These are phyloP conservation scores for Trichoderma cornu-damae DNA, from an alignment of 2,329 filamentous ascomycete species.

Conservation along the genomic window DNA sequence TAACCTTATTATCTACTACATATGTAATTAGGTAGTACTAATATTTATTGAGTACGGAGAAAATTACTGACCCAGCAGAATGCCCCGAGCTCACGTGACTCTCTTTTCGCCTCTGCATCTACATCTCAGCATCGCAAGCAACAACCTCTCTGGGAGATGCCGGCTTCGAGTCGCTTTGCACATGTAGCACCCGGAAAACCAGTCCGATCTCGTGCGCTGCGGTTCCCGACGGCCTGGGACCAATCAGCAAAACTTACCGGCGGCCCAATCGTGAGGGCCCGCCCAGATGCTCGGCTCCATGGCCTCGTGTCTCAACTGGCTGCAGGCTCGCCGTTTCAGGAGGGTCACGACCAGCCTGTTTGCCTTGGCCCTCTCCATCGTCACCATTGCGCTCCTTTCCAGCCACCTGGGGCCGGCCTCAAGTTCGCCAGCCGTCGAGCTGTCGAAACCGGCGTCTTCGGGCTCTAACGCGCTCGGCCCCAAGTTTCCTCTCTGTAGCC, in stretches of 20 bases:
- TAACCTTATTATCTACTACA: too few relatives aligned
- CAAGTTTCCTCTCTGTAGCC: constrained; percentile 9
- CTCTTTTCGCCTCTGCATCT: not conserved
- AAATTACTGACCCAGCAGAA: too few relatives aligned
- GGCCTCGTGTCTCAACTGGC: constrained; percentile 13
- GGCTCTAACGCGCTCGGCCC: not conserved
- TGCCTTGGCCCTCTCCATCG: constrained; percentile 10
- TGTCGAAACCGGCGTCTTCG: not conserved
- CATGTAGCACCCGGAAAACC: not conserved
- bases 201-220: not conserved
- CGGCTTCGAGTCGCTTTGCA: not conserved
- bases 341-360: constrained; percentile 11
- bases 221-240: not conserved
- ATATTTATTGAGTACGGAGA: too few relatives aligned
- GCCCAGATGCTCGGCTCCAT: constrained; percentile 1
- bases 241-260: not conserved
- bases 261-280: not conserved
- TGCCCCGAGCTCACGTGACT: not conserved
- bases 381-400: constrained; percentile 9
- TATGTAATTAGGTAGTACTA: too few relatives aligned
- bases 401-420: constrained; percentile 2
- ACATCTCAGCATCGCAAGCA: not conserved
- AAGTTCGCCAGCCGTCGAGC: not conserved
- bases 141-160: too few relatives aligned
- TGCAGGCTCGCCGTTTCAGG: constrained; percentile 17